Conservation (phyloP, 2,329 filamentous ascomycete genomes). For the Colletotrichum somersetense region DNA sequence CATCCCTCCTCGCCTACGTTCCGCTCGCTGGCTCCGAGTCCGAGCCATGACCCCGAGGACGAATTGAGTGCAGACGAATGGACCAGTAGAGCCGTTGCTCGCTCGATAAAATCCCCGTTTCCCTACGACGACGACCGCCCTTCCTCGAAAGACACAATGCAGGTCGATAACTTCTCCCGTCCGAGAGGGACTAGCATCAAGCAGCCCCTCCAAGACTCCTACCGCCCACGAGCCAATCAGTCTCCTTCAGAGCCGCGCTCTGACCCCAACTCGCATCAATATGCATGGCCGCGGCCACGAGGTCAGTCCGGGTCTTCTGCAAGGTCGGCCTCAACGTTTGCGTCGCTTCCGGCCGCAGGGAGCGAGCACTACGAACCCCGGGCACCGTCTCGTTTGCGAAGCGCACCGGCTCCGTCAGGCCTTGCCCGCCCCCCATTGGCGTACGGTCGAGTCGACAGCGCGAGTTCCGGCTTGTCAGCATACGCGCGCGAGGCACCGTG, state of each 20-base stretch:
- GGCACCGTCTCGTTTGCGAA: slow-evolving; percentile 48
- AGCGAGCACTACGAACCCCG: slow-evolving; percentile 55
- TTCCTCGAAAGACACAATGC: slow-evolving; percentile 41
- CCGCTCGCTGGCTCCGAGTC: slow-evolving; percentile 42
- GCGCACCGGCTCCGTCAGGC: slow-evolving; percentile 46
- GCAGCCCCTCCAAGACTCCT: slow-evolving; percentile 54
- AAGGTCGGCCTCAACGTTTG: slow-evolving; percentile 60
- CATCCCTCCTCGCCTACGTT: slow-evolving; percentile 51
- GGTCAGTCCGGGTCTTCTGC: slow-evolving; percentile 63
- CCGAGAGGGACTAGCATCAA: slow-evolving; percentile 67
- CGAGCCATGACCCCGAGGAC: slow-evolving; percentile 40
- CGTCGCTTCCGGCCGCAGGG: slow-evolving; percentile 57
- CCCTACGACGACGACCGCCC: slow-evolving; percentile 46
- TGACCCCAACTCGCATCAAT: slow-evolving; percentile 43
- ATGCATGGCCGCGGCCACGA: slow-evolving; percentile 58
- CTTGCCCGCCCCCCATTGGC: slow-evolving; percentile 49
- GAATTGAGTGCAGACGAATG: slow-evolving; percentile 42
- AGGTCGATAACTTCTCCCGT: slow-evolving; percentile 70
- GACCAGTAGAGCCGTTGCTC: slow-evolving; percentile 38
- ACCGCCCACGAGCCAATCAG: slow-evolving; percentile 48
- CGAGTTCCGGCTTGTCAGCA: slow-evolving; percentile 48
- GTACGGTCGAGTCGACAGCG: slow-evolving; percentile 51
- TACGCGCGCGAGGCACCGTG: slow-evolving; percentile 59
- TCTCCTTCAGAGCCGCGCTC: slow-evolving; percentile 45
- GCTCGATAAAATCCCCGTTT: slow-evolving; percentile 42